Base-by-base conservation (phyloP, 1,139 yeast species). In the Diutina scorzettiae region DNA sequence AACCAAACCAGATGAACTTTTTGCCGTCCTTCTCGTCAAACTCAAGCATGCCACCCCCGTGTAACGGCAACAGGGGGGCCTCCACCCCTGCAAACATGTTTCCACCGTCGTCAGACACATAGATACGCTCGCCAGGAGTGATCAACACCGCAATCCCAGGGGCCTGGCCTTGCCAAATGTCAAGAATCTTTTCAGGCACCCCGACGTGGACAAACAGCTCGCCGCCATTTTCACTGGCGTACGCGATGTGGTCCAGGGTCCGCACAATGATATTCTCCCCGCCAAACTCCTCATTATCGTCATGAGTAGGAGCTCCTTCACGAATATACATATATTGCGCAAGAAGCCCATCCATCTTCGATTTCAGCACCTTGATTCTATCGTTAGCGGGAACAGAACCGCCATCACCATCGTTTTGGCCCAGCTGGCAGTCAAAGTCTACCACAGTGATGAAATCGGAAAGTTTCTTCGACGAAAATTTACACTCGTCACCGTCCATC, bases 221-320 rank as follows among this genome's bases (percentile, higher is more conserved):
- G 18, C 97, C 97, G 40, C 93, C 94, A 59, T 87, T 79, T 53
- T 78, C 82, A 1, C 96, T 83, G 12, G 85, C 69, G 51, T 62
- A 80, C 2, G 78, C 67, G 8, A 65, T 60, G 31, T 73, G 68
- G 29, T 65, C 60, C 21, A 61, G 57, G 0, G 91, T 81, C 43
- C 72, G 67, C 12, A 83, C 60, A 18, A 91, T 53, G n/a, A 91
- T 59, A 9, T 95, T 82, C 55, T 89, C 95, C 4, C 39, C 39
- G 5, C 28, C 28, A 34, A 34, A 34, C 9, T 34, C 39, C 4
- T 34, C 45, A 81, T 86, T 41, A 58, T 46, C 46, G 16, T 34
- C 46, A 81, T 86, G 41, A 58, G 46, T 46, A 65, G 51, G 16
- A 54, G 55, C 2, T 63, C 64, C 46, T 67, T 64, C 33, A 66